phyloP scores from a whole-genome alignment of 2,329 filamentous ascomycete genomes.

The Thermomyces lanuginosus region DNA sequence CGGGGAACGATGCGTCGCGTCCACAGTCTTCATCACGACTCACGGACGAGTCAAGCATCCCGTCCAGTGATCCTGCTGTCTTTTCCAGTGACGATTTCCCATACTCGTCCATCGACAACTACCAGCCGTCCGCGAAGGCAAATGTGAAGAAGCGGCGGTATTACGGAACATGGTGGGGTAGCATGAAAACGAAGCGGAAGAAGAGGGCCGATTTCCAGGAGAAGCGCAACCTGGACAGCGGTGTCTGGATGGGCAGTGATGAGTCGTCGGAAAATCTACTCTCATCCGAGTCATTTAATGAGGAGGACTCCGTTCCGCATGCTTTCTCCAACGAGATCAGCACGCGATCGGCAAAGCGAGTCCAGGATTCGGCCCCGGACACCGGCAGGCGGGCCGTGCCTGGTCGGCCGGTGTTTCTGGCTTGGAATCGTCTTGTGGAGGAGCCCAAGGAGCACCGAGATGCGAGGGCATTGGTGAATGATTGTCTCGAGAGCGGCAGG shows the following conservation, averaged over 20 bases:
- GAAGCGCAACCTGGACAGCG: constrained; percentile 30
- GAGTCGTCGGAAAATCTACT: constrained; percentile 21
- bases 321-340: constrained; percentile 1
- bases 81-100: constrained; percentile 34
- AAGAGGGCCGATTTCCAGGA: constrained; percentile 28
- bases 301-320: constrained; percentile 17
- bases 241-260: constrained; percentile 34
- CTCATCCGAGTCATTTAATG: constrained; percentile 17
- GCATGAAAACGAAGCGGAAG: constrained; percentile 21
- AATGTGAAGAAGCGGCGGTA: constrained; percentile 21
- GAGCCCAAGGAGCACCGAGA: constrained; percentile 22
- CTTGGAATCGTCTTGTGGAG: constrained; percentile 10
- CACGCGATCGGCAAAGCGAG: constrained; percentile 16
- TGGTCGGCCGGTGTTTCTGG: constrained; percentile 5
- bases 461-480: constrained; percentile 22
- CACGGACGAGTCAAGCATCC: constrained; percentile 22
- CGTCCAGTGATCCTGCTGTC: constrained; percentile 29
- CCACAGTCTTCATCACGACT: constrained; percentile 12
- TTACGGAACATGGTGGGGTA: constrained; percentile 30
- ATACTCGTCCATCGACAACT: constrained; percentile 30
- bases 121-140: constrained; percentile 11
- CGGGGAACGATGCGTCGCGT: constrained; percentile 6
- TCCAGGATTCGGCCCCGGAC: constrained; percentile 5
- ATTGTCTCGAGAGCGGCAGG: constrained; percentile 28
- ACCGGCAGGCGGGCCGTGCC: constrained; percentile 1